These are phyloP conservation scores for Hypomyces perniciosus DNA, from an alignment of 2,329 filamentous ascomycete genomes.

Conservation along the genomic window DNA sequence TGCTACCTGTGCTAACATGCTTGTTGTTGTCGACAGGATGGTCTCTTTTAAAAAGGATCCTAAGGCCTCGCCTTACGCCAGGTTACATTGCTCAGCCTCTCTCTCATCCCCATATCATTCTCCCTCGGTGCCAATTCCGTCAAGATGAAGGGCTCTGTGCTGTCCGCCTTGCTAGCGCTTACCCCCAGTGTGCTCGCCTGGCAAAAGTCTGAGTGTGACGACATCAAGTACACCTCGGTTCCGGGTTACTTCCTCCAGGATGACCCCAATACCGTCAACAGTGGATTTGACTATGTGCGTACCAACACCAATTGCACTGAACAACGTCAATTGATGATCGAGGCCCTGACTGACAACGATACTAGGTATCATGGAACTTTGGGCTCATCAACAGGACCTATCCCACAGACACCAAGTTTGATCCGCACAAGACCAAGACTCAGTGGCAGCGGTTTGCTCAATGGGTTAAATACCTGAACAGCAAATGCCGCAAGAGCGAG, in stretches of 20 bases:
- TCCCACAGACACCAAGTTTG: slow-evolving; percentile 43
- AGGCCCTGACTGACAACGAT: neutral
- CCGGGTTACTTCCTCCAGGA: slow-evolving; percentile 61
- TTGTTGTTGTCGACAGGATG: no score
- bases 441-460: slow-evolving; percentile 61
- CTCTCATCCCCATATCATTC: neutral
- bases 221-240: slow-evolving; percentile 55
- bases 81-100: neutral
- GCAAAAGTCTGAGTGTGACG: slow-evolving; percentile 28
- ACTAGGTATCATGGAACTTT: slow-evolving; percentile 54
- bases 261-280: slow-evolving; percentile 47
- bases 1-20: no score
- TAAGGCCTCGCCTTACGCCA: neutral
- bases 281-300: slow-evolving; percentile 58
- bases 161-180: slow-evolving; percentile 26
- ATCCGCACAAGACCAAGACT: slow-evolving; percentile 37
- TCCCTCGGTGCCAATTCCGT: neutral
- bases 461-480: slow-evolving; percentile 52
- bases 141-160: slow-evolving; percentile 27
- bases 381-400: slow-evolving; percentile 60
- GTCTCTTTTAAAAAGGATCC: neutral
- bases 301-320: neutral
- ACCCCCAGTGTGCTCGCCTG: slow-evolving; percentile 25
- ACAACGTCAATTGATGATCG: slow-evolving; percentile 7
- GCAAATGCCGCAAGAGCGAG: slow-evolving; percentile 27